Evolutionary conservation across 2,329 filamentous ascomycete genomes (phyloP), one percentile per base, ranked within the genome.

Genomic region (Colletotrichum shisoi): DNA sequence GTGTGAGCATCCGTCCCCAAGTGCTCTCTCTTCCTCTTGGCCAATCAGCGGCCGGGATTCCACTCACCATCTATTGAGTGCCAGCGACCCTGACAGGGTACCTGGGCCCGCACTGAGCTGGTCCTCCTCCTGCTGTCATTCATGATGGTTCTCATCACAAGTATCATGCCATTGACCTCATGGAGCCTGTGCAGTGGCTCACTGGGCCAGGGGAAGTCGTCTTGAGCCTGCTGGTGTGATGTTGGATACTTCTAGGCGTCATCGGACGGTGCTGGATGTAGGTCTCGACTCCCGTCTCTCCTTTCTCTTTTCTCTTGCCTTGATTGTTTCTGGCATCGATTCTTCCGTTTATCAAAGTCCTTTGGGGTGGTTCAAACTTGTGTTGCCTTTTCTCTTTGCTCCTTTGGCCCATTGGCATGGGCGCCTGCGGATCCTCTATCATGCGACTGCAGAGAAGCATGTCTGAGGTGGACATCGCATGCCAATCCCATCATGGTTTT

Each of bases 1-100:
- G 56, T 70, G 67, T 67, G 63, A 69, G 67, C 69, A 52, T 8
- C 45, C 42, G 53, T 51, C 21, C 59, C 48, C 17, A 27, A 52
- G 42, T 53, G 53, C 58, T 34, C 60, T 60, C 53, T 59, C 54
- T 53, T 62, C 63, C 54, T 24, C n/a, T 15, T 57, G 60, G 48
- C 69, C 69, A 70, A 69, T 70, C 56, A 69, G 40, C 15, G 57
- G 7, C 24, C 45, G 6, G 54, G 7, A 52, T 68, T 57, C 12
- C 46, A 27, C 49, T 56, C 31, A 53, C 46, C 54, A 53, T 53
- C 63, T 27, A 45, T 49, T 31, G 27, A 24, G 44, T 46, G 21
- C 57, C 57, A 44, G 46, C 56, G 15, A 13, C 65, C 48, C 62
- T 49, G 49, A 65, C 24, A 56, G 21, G 27, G 45, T 44, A 45